phyloP scores from a whole-genome alignment of 306 rosid genomes.

The Glycine latifolia region DNA sequence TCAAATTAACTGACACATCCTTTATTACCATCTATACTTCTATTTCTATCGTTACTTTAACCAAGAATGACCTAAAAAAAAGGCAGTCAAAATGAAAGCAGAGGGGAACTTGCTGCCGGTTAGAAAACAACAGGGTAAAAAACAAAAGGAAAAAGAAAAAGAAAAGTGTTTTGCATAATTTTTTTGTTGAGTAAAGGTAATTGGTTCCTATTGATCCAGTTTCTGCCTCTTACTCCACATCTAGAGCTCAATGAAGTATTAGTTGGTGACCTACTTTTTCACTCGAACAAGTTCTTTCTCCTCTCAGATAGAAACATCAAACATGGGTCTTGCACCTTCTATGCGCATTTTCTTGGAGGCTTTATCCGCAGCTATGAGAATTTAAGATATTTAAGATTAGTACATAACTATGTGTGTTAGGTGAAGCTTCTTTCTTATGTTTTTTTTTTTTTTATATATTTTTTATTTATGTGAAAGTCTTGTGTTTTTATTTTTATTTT shows the following conservation, averaged over 20 bases:
- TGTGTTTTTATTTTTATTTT: not conserved
- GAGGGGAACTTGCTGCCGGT: not conserved
- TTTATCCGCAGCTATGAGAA: slow-evolving; percentile 41
- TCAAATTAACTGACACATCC: too few relatives aligned
- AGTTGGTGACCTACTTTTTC: slow-evolving; percentile 48
- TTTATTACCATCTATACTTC: too few relatives aligned
- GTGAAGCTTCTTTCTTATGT: slow-evolving; percentile 14
- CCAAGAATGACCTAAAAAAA: not conserved
- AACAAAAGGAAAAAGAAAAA: not conserved
- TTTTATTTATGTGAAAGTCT: not conserved
- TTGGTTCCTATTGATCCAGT: slow-evolving; percentile 29
- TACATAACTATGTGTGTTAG: slow-evolving; percentile 25
- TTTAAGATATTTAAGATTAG: slow-evolving; percentile 15
- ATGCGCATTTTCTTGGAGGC: slow-evolving; percentile 53
- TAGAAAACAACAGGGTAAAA: not conserved
- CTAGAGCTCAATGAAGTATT: slow-evolving; percentile 29
- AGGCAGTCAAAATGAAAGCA: not conserved
- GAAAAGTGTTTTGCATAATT: slow-evolving; percentile 41
- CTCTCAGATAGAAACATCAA: not conserved
- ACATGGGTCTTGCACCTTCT: slow-evolving; percentile 36
- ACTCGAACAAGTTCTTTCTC: slow-evolving; percentile 43
- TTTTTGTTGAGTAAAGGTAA: slow-evolving; percentile 35
- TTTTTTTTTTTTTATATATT: not conserved
- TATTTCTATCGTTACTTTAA: slow-evolving; percentile 5
- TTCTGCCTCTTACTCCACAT: slow-evolving; percentile 23